Evolutionary conservation across 2,329 filamentous ascomycete species (phyloP), one percentile per base, ranked within the genome.

Genomic region (Chrysosporium queenslandicum): DNA sequence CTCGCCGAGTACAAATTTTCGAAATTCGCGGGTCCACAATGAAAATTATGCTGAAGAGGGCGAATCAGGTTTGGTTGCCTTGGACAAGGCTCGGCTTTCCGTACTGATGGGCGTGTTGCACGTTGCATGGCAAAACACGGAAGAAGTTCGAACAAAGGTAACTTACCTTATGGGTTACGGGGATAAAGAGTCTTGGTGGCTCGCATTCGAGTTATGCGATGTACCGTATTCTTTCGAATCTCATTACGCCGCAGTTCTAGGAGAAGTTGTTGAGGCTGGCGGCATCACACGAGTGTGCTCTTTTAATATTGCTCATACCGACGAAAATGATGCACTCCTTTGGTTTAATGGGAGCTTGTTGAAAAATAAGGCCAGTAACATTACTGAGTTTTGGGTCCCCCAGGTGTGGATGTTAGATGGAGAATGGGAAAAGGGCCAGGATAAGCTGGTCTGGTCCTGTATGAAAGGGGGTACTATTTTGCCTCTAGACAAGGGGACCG

Each of bases 161-260:
- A 72, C 71, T 0, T 74, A 73, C 53, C 61, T 63, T 29, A 59
- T 72, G 25, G 70, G 63, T 0, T 69, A 74, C 20, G 73, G 73
- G 0, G 73, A 75, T 34, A 74, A 75, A 56, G 73, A 75, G 55
- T 70, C 64, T 0, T 75, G 66, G 64, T 75, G 72, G 73, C 61
- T 75, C 20, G 71, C 71, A 0, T 62, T 73, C 6, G 72, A 74
- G 53, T 61, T 73, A 1, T 63, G 66, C 2, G 66, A 66, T 2
- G 63, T 68, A 0, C 54, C 46, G 0, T 74, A 74, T 47, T 59
- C 63, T 1, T 73, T 74, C 53, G 69, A 71, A 51, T 58, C 27
- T 11, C 68, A 72, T 46, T 74, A 75, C 43, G 72, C 65, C 0
- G 64, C 68, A 1, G 69, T 74, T 6, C 56, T 71, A 0, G 72